phyloP scores from a whole-genome alignment of 495 filamentous ascomycete species.

The Penicillium coffeae region DNA sequence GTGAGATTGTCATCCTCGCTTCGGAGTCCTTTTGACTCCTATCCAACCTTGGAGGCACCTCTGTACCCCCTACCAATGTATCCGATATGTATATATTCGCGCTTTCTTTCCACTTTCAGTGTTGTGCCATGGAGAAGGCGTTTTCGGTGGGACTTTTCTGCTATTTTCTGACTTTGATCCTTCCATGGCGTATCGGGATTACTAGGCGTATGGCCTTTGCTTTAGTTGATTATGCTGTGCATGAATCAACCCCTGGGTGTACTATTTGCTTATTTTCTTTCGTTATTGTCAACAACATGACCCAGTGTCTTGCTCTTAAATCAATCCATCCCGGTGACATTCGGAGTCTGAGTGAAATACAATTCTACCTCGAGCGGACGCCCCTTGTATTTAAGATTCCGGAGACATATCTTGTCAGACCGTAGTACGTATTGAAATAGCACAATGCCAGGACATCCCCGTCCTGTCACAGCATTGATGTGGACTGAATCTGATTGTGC shows the following conservation, averaged over 20 bases:
- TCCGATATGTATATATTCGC: conserved; percentile 16
- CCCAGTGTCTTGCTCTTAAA: too few relatives aligned
- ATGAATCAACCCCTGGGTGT: conserved; percentile 10
- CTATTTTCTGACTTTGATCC: not conserved
- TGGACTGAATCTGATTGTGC: too few relatives aligned
- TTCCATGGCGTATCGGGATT: conserved; percentile 3
- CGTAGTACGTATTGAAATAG: too few relatives aligned
- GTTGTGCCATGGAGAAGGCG: too few relatives aligned
- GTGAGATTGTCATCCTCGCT: too few relatives aligned
- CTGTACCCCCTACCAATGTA: conserved; percentile 13
- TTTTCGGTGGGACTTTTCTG: conserved; percentile 4
- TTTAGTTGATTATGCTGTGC: conserved; percentile 22
- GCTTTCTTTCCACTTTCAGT: conserved; percentile 6
- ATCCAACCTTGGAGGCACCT: conserved; percentile 7
- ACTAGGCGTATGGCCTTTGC: conserved; percentile 8
- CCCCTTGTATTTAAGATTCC: too few relatives aligned
- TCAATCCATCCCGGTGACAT: too few relatives aligned
- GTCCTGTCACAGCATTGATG: too few relatives aligned
- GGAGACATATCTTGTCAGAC: too few relatives aligned
- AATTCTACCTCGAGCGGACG: too few relatives aligned
- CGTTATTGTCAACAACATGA: conserved; percentile 12
- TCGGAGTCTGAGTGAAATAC: too few relatives aligned
- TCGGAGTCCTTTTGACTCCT: not conserved
- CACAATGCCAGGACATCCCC: too few relatives aligned
- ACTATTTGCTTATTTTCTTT: conserved; percentile 1